Base-by-base conservation (phyloP, 78 protist species). In the Dictyostelium purpureum region DNA sequence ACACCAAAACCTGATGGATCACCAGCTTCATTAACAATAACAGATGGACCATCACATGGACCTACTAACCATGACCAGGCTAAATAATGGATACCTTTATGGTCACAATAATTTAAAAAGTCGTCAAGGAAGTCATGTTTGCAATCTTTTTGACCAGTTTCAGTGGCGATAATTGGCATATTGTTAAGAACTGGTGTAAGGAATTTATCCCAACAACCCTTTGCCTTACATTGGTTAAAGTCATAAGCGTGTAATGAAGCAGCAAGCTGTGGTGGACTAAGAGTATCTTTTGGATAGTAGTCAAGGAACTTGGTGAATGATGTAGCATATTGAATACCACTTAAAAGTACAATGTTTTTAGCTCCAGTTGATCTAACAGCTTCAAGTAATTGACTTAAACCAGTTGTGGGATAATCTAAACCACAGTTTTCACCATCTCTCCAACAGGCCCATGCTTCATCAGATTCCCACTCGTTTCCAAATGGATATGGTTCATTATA, bases 141-240 rank as follows among this genome's bases (percentile, higher is more conserved):
- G 35, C 92, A 85, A 73, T 85, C 92, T n/a, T 73, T 70, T 61
- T 85, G 92, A 49, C 92, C 92, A 37, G 92, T 85, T 47, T 85
- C 92, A 11, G 92, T 85, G 0, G 92, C 92, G 5, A 85, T 70
- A n/a, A 85, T 33, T 70, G 92, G 92, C 43, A 57, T 71, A 3
- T 43, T 18, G 12, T 38, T 28, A 43, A 45, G 45, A 6, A 85
- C 51, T 43, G 92, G 92, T 73, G 43, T 85, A 4, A 85, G 33
- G n/a, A 28, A 63, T 9, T 28, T 35, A 47, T 85, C 92, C 92
- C 92, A 85, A 61, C 92, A 85, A 73, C 92, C 92, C 35, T 59
- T 26, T 1, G 82, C 18, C n/a, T 67, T 73, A 59, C 92, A 85
- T 28, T 43, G 65, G 31, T 85, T 85, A 31, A 85, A 85, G 12